A percentile compares a stretch with the other conserved stretches of the same genome.
phyloP scores from a whole-genome alignment of 208 protist species.

The Trypanosoma platydactyli region DNA sequence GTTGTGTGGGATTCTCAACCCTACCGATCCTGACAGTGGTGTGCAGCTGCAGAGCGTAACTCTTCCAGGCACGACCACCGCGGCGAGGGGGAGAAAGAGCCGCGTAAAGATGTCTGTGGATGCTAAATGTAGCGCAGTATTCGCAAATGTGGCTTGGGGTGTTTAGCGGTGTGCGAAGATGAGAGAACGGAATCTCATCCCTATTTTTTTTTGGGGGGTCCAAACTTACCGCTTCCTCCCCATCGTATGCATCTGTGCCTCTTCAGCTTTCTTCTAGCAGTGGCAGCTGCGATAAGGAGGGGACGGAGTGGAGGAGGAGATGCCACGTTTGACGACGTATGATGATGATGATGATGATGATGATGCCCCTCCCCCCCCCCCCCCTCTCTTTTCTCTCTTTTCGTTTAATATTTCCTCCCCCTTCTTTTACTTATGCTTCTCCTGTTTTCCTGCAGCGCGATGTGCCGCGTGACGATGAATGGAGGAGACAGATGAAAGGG shows the following conservation, averaged over 20 bases:
- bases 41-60: constrained; percentile 74
- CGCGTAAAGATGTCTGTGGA: constrained; percentile 6
- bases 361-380: background rate
- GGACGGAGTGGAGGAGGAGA: too few relatives aligned
- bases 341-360: too few relatives aligned
- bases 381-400: constrained; percentile 18
- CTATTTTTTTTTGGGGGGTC: too few relatives aligned
- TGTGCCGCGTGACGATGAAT: too few relatives aligned
- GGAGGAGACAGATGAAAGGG: background rate
- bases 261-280: too few relatives aligned
- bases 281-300: too few relatives aligned
- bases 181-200: constrained; percentile 6
- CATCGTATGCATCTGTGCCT: too few relatives aligned
- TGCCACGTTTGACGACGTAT: too few relatives aligned
- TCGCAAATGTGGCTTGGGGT: too few relatives aligned
- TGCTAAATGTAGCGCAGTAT: background rate
- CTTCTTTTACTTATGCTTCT: background rate
- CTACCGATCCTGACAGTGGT: constrained; percentile 71
- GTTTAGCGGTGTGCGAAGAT: background rate
- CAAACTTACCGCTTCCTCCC: too few relatives aligned
- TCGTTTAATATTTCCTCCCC: constrained; percentile 6
- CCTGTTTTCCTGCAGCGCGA: too few relatives aligned
- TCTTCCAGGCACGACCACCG: constrained; percentile 25
- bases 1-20: constrained; percentile 88
- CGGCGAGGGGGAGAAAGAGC: constrained; percentile 5